A percentile compares a stretch with the other conserved stretches of the same genome.
Evolutionary conservation across 768 basidiomycete species (phyloP).

Genomic region (Boletus eberwhitei): DNA sequence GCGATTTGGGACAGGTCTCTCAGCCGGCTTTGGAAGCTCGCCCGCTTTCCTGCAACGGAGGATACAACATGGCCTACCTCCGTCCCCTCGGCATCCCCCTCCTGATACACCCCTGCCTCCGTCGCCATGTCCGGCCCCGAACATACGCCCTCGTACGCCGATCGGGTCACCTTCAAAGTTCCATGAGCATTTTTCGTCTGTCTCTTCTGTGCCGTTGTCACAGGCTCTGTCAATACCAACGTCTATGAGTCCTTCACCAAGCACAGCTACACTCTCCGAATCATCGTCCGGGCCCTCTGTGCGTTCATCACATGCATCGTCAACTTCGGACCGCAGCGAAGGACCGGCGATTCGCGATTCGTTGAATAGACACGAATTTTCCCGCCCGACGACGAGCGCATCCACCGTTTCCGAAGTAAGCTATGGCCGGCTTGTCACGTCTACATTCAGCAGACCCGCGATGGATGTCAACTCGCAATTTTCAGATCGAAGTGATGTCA

Average conservation of each 20-base stretch:
- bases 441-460: slow-evolving; percentile 1
- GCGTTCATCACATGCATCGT: slow-evolving; percentile 23
- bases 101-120: slow-evolving; percentile 31
- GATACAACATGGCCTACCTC: slow-evolving; percentile 22
- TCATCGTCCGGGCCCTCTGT: slow-evolving; percentile 30
- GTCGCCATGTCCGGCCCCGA: slow-evolving; percentile 10
- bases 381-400: slow-evolving; percentile 19
- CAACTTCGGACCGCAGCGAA: slow-evolving; percentile 17
- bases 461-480: slow-evolving; percentile 14
- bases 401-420: slow-evolving; percentile 22
- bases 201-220: slow-evolving; percentile 23
- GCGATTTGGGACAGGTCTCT: slow-evolving; percentile 8
- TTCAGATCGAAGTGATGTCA: slow-evolving; percentile 19
- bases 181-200: slow-evolving; percentile 32
- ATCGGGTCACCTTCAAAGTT: slow-evolving; percentile 25
- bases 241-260: slow-evolving; percentile 18
- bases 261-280: slow-evolving; percentile 23
- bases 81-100: slow-evolving; percentile 28
- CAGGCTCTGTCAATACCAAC: slow-evolving; percentile 4
- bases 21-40: slow-evolving; percentile 9
- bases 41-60: slow-evolving; percentile 31
- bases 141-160: slow-evolving; percentile 9
- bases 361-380: slow-evolving; percentile 4
- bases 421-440: slow-evolving; percentile 14
- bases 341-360: slow-evolving; percentile 9